Evolutionary conservation across 257 asterid species (phyloP), one percentile per base, ranked within the genome.

Genomic region (Solanum sejunctum): DNA sequence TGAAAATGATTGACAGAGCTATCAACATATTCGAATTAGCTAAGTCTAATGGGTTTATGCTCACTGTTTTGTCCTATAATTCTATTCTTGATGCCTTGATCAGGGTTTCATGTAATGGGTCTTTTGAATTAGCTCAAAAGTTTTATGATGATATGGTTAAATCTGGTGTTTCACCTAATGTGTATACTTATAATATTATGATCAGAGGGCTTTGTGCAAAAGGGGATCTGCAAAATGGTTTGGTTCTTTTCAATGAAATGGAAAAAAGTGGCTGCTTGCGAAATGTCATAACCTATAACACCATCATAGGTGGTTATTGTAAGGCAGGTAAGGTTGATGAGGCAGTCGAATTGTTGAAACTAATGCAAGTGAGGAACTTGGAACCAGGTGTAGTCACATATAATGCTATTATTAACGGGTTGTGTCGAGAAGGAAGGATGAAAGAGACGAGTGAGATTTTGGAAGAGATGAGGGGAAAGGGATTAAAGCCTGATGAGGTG

Each of bases 231-330:
- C 91, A 89, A 16, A 85, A 75, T 83, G 95, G 95, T 32, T 89
- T 94, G 52, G 80, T 16, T 12, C 70, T 92, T n/a, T 88, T 95
- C 20, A 84, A 88, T 60, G 90, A 92, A 58, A 93, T 93, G 97
- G 95, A 91, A 89, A 88, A 61, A 52, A 86, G 79, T 73, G 98
- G 94, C 2, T 93, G 98, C 88, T 90, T 90, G 79, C 93, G 95
- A 2, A 95, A 91, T 87, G 94, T 93, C 87, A 95, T 93, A 52
- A 93, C 98, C 0, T 93, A 88, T 88, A 95, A 95, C 84, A 95
- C 98, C 0, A 56, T 93, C 87, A 94, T 93, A 4, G 92, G 93
- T 82, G 94, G 91, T 32, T 92, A 89, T 77, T 94, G 97, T 84
- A 93, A 95, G 55, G 41, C 52, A 81, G 92, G 97, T 57, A 94